phyloP scores from a whole-genome alignment of 73 alveolate species.

The Paramecium primaurelia region DNA sequence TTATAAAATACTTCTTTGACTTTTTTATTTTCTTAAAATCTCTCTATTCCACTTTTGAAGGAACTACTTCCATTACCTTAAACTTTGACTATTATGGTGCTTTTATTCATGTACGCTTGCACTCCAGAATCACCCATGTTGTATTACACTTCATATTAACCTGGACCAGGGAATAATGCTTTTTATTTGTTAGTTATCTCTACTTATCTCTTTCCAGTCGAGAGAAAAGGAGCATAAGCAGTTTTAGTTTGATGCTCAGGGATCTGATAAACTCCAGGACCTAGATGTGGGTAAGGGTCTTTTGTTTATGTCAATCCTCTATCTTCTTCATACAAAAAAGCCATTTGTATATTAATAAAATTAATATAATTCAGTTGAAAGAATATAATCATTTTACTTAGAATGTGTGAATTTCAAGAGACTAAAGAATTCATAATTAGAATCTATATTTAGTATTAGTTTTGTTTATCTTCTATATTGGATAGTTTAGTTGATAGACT shows the following conservation, averaged over 20 bases:
- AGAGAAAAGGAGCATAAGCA: slow-evolving; percentile 36
- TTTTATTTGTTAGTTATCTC: neutral
- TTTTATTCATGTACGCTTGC: slow-evolving; percentile 24
- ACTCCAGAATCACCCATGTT: slow-evolving; percentile 30
- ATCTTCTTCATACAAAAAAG: slow-evolving; percentile 19
- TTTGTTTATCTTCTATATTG: no score
- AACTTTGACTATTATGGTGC: slow-evolving; percentile 35
- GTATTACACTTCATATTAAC: neutral
- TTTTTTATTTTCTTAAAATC: neutral
- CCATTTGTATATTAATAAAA: neutral
- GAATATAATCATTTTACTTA: neutral
- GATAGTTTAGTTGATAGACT: no score
- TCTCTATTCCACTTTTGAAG: neutral
- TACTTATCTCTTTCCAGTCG: neutral
- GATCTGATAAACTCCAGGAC: slow-evolving; percentile 27
- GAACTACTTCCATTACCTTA: slow-evolving; percentile 44
- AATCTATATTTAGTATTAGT: neutral
- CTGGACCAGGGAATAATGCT: neutral
- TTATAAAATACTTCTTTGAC: neutral
- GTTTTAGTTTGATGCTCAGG: neutral
- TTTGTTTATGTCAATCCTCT: neutral
- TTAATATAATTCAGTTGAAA: neutral
- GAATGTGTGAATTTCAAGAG: neutral
- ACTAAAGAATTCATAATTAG: neutral
- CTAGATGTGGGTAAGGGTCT: slow-evolving; percentile 34